Evolutionary conservation across 2,329 filamentous ascomycete genomes (phyloP).

Genomic region (Fusarium temperatum): DNA sequence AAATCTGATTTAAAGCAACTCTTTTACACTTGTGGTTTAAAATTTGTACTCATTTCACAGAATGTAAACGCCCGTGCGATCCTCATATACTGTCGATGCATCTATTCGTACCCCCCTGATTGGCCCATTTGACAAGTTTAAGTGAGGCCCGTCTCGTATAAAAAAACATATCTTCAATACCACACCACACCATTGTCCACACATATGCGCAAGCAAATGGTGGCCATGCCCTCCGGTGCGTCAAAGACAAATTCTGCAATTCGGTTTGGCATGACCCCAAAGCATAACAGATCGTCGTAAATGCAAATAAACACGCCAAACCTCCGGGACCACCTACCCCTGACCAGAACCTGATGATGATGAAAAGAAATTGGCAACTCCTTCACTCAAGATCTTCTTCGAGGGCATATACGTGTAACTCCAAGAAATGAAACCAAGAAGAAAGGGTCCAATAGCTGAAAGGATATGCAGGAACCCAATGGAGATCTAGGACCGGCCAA

Average conservation of each 20-base stretch:
- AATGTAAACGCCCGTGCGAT: conserved; percentile 13
- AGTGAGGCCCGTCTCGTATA: background rate
- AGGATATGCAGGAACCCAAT: background rate
- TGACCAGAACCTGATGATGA: conserved; percentile 37
- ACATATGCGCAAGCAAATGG: conserved; percentile 8
- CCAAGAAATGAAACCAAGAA: conserved; percentile 36
- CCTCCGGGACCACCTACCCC: conserved; percentile 25
- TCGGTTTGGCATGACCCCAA: background rate
- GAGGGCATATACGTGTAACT: conserved; percentile 40
- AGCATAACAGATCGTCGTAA: conserved; percentile 19
- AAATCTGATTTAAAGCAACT: background rate
- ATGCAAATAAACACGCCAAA: conserved; percentile 37
- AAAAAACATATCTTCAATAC: background rate
- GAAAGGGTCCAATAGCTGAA: conserved; percentile 16
- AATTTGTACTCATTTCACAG: background rate
- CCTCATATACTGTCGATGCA: conserved; percentile 29
- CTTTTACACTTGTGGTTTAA: background rate
- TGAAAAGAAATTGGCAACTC: conserved; percentile 37
- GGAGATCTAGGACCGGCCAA: background rate
- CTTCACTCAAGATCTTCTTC: conserved; percentile 35
- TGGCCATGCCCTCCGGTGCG: background rate
- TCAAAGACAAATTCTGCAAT: background rate
- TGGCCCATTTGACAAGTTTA: background rate
- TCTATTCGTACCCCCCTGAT: conserved; percentile 21
- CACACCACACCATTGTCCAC: background rate